Conservation (phyloP, 73 alveolate species). For the Symbiodinium pilosum region DNA sequence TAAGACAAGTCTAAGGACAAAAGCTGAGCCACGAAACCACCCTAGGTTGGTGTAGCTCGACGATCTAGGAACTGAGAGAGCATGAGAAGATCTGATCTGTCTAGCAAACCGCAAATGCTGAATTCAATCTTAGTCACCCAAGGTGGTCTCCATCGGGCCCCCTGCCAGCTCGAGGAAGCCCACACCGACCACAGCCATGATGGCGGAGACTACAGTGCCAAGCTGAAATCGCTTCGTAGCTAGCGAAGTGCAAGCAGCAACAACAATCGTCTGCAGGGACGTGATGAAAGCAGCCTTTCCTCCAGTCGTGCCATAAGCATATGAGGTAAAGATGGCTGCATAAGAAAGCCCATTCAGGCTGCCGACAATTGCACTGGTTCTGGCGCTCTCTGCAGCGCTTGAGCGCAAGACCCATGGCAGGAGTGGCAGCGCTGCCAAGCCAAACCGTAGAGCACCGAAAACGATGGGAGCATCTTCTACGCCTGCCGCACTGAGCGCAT, state of each 20-base stretch:
- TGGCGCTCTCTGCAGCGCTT: constrained; percentile 23
- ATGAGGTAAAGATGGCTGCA: constrained; percentile 27
- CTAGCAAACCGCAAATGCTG: too few relatives aligned
- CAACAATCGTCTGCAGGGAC: constrained; percentile 42
- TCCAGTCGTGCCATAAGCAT: not conserved
- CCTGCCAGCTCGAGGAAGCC: constrained; percentile 27
- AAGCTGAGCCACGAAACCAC: too few relatives aligned
- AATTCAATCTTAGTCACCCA: too few relatives aligned
- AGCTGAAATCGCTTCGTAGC: not conserved
- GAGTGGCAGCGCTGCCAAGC: constrained; percentile 32
- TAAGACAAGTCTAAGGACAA: too few relatives aligned
- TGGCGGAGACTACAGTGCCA: constrained; percentile 31
- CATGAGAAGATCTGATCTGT: too few relatives aligned
- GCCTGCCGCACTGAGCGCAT: constrained; percentile 29
- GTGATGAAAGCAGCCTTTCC: constrained; percentile 73
- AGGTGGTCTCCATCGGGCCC: constrained; percentile 6
- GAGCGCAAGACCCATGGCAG: constrained; percentile 33
- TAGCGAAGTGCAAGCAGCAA: constrained; percentile 46
- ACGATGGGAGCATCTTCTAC: not conserved
- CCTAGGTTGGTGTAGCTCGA: too few relatives aligned
- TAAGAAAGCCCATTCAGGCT: constrained; percentile 31
- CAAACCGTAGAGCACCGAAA: constrained; percentile 27
- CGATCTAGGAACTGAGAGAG: too few relatives aligned
- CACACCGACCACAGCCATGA: constrained; percentile 41
- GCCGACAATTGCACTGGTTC: constrained; percentile 23